A percentile compares a stretch with the other conserved stretches of the same genome.
Conservation (phyloP, 225 moss, liverwort and hornwort species). For the Sphagnum contortum region DNA sequence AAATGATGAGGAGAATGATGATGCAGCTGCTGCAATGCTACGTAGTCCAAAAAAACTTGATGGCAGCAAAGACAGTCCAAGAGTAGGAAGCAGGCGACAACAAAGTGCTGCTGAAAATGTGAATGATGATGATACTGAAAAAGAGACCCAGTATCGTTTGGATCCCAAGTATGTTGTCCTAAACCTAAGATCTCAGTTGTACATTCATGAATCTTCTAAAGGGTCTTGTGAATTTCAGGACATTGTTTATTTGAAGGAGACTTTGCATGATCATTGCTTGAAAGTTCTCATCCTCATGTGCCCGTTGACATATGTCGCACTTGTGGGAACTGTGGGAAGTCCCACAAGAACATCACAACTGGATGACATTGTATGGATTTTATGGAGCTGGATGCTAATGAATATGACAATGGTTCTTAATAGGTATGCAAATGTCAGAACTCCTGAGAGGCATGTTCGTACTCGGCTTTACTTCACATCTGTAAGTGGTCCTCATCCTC, state of each 20-base stretch:
- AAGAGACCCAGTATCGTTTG: conserved; percentile 91
- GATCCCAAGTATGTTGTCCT: conserved; percentile 75
- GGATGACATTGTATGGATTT: too few species aligned
- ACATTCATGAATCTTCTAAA: too few species aligned
- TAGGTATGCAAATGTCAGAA: conserved; percentile 99
- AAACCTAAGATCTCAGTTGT: too few species aligned
- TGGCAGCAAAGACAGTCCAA: conserved; percentile 17
- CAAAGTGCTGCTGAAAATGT: conserved; percentile 57
- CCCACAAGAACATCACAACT: too few species aligned
- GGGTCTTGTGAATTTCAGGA: too few species aligned
- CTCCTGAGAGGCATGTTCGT: conserved; percentile 97
- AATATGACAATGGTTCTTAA: neutral
- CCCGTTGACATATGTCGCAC: too few species aligned
- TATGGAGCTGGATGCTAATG: too few species aligned
- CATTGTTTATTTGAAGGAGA: too few species aligned
- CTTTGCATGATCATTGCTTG: too few species aligned
- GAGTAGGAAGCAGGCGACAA: conserved; percentile 27
- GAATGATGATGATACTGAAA: conserved; percentile 91
- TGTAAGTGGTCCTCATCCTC: conserved; percentile 25
- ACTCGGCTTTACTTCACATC: conserved; percentile 97
- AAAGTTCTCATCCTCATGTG: too few species aligned
- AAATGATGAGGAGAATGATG: conserved; percentile 31
- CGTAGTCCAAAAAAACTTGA: too few species aligned
- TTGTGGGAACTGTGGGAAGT: too few species aligned
- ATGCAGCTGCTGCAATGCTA: neutral